phyloP scores from a whole-genome alignment of 139 green algal species.

The Tetraselmis chui region DNA sequence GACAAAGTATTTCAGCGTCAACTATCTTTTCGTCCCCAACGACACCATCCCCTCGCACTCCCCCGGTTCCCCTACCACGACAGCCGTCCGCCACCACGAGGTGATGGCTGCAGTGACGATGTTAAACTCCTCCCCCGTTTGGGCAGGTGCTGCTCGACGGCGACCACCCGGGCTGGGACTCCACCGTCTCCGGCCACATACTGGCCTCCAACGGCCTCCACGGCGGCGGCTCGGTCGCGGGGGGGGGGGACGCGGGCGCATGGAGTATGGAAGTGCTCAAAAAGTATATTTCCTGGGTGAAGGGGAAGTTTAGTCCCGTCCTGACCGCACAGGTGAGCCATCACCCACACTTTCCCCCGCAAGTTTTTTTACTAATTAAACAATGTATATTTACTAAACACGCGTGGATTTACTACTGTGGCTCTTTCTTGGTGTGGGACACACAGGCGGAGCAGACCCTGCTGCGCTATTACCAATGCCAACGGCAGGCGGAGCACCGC shows the following conservation, averaged over 20 bases:
- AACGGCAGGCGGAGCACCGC: constrained; percentile 32
- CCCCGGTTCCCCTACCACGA: too few relatives aligned
- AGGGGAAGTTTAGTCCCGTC: constrained; percentile 29
- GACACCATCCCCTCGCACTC: too few relatives aligned
- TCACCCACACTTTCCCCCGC: background rate
- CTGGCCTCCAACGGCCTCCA: constrained; percentile 35
- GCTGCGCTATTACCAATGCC: constrained; percentile 63
- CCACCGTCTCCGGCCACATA: constrained; percentile 61
- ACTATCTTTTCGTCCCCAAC: too few relatives aligned
- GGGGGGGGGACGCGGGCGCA: constrained; percentile 3
- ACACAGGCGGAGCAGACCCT: constrained; percentile 38
- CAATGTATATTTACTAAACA: too few relatives aligned
- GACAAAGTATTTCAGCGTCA: too few relatives aligned
- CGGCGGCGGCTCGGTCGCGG: background rate
- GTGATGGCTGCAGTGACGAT: too few relatives aligned
- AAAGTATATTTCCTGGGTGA: constrained; percentile 70
- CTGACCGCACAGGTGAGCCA: constrained; percentile 32
- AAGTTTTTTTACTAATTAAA: too few relatives aligned
- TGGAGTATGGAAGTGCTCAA: constrained; percentile 58
- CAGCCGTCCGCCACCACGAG: too few relatives aligned
- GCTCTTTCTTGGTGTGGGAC: too few relatives aligned
- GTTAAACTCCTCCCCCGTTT: too few relatives aligned
- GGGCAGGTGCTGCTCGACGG: constrained; percentile 50
- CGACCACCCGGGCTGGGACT: constrained; percentile 56
- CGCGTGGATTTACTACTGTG: too few relatives aligned